Percentiles rank a stretch among this genome's conserved stretches.
Evolutionary conservation across 2,329 filamentous ascomycete species (phyloP).

Genomic region (Monosporascus sp.): DNA sequence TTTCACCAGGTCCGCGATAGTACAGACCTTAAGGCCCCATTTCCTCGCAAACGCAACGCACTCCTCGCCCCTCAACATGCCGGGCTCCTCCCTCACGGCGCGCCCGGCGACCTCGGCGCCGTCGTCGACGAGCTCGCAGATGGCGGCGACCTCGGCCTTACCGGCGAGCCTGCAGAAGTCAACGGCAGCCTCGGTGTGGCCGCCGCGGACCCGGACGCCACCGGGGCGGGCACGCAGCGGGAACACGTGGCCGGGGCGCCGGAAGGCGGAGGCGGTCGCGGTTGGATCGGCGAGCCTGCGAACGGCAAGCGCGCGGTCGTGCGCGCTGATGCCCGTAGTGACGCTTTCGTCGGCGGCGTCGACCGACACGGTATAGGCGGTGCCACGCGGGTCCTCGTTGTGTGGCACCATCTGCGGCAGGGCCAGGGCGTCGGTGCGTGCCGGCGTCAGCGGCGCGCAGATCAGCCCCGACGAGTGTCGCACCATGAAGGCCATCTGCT

Average conservation of each 20-base stretch:
- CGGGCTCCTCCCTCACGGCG: constrained; percentile 61
- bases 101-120: constrained; percentile 67
- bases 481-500: constrained; percentile 95
- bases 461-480: constrained; percentile 86
- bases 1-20: constrained; percentile 82
- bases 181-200: constrained; percentile 90
- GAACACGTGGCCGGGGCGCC: constrained; percentile 85
- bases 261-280: constrained; percentile 57
- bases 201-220: constrained; percentile 72
- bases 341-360: constrained; percentile 70
- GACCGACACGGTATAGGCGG: constrained; percentile 88
- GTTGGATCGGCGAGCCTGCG: constrained; percentile 66
- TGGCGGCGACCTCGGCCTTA: constrained; percentile 71
- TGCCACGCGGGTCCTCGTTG: constrained; percentile 78
- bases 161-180: constrained; percentile 86
- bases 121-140: constrained; percentile 88
- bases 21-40: constrained; percentile 90
- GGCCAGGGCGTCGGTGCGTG: constrained; percentile 63
- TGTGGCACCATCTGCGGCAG: constrained; percentile 83
- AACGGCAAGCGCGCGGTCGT: constrained; percentile 80
- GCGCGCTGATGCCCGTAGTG: constrained; percentile 85
- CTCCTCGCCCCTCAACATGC: constrained; percentile 87
- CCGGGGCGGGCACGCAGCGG: constrained; percentile 75
- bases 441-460: constrained; percentile 75
- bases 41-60: constrained; percentile 82